Base-by-base conservation (phyloP, 2,329 filamentous ascomycete species). In the Camillea tinctor region DNA sequence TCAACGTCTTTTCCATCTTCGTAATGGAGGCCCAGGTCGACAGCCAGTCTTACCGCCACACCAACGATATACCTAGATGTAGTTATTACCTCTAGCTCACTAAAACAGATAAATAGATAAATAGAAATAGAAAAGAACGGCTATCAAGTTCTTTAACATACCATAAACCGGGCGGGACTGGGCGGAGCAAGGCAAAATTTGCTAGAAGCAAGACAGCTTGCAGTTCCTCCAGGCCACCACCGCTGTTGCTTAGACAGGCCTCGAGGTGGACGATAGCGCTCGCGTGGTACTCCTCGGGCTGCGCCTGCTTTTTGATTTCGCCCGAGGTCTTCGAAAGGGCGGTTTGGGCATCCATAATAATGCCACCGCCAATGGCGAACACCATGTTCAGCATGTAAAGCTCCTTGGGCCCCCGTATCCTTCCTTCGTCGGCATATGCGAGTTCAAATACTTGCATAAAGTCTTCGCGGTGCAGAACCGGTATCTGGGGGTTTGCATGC, bases 361-460 rank as follows among this genome's bases (percentile, higher is more conserved):
- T 96, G 19, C 93, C 94, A 19, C 91, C 90, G 6, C 95, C 95
- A 69, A 98, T 97, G 15, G 94, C 94, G 77, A 96, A 98, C 22
- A 98, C 93, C 76, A 98, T 97, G 75, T 97, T 97, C 64, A 98
- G 81, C 78, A 96, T 86, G 76, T 97, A 98, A n/a, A 95, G 82
- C 75, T 97, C 93, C 57, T 90, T 84, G 4, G 92, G 85, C 1
- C 89, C 90, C 23, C 90, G 84, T 56, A 85, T 82, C 60, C 86
- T 84, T 52, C 85, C 82, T 20, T 89, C 85, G 0, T 85, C 84
- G 4, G 85, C 81, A 74, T 97, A 97, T 0, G 92, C 91, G 52
- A 86, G 85, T 57, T 96, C 89, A 72, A 97, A 91, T 77, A 96
- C 87, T 52, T 89, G 84, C 88, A 93, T 92, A 71, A 97, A 98